Conservation (phyloP, 208 protist species). For the Acanthamoeba quina region DNA sequence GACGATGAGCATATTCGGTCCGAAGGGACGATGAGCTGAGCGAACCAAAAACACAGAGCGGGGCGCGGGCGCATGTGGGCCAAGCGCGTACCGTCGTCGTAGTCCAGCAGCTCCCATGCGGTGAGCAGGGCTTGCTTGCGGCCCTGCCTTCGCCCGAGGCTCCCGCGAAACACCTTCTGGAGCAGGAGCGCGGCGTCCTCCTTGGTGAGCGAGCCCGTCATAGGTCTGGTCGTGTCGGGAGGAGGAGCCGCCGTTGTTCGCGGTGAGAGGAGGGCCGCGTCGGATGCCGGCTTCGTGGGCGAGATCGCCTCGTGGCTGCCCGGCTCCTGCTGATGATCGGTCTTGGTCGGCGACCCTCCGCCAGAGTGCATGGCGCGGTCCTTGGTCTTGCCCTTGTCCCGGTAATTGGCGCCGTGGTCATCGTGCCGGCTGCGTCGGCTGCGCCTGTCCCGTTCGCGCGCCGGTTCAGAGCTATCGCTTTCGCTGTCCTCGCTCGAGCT, state of each 20-base stretch:
- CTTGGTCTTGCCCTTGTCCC: not conserved
- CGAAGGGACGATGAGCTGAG: not conserved
- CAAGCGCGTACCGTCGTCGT: not conserved
- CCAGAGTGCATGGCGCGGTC: not conserved
- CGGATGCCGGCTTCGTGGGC: not conserved
- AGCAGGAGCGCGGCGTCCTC: slow-evolving; percentile 27
- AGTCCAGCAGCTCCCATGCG: slow-evolving; percentile 41
- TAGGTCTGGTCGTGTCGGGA: not conserved
- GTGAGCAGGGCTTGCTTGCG: slow-evolving; percentile 36
- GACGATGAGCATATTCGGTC: not conserved
- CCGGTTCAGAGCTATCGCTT: not conserved
- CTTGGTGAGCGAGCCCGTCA: slow-evolving; percentile 50
- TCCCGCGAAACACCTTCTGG: slow-evolving; percentile 23
- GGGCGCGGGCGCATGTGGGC: too few relatives aligned
- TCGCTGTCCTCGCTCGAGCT: not conserved
- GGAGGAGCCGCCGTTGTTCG: not conserved
- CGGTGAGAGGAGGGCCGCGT: not conserved
- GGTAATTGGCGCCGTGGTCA: not conserved
- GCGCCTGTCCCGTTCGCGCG: not conserved
- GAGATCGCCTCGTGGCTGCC: too few relatives aligned
- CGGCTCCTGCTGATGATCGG: too few relatives aligned
- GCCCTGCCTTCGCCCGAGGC: slow-evolving; percentile 38
- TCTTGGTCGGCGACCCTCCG: not conserved
- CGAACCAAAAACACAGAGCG: not conserved
- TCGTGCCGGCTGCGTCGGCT: not conserved